Evolutionary conservation across 2,329 filamentous ascomycete species (phyloP), one percentile per base, ranked within the genome.

Genomic region (Ascochyta fabae): DNA sequence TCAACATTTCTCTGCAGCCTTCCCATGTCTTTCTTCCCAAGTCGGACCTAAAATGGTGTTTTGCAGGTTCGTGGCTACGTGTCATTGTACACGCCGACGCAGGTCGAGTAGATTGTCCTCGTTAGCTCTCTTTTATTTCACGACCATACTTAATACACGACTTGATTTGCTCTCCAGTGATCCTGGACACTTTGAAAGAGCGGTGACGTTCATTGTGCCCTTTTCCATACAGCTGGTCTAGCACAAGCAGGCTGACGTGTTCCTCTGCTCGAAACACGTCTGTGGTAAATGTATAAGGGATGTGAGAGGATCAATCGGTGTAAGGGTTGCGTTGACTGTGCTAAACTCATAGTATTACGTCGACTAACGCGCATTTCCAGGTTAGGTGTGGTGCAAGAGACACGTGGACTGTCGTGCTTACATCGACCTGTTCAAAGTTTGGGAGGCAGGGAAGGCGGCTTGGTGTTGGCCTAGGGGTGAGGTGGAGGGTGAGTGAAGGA

Each of bases 121-220:
- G 8, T 29, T 34, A 22, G 10, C 23, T 40, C 26, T 10, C 22
- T 6, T 26, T 26, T 26, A 6, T 26, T 6, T 45, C 19, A 45
- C 27, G 35, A 34, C n/a, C 22, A 13, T 26, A 52, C 35, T 23
- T 53, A 46, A 53, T 46, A 41, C 35, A 53, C 35, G 36, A 41
- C 23, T 40, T 24, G 15, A n/a, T 40, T 35, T 38, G 27, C 31
- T 33, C 9, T 19, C 6, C 24, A 35, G 16, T 8, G 2, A 7
- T 15, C 4, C 29, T 15, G 4, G 29, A 31, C 13, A 10, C 29
- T 13, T 4, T 15, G 10, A 31, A 31, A 3, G 13, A 15, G 29
- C 13, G 12, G 10, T 12, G 12, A 31, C 29, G 5, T 15, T 4
- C 15, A 31, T 12, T 12, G 29, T 31, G 29, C 29, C 12, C 13